Evolutionary conservation across 2,329 filamentous ascomycete species (phyloP).

Genomic region (Chaetomiaceae sp.): DNA sequence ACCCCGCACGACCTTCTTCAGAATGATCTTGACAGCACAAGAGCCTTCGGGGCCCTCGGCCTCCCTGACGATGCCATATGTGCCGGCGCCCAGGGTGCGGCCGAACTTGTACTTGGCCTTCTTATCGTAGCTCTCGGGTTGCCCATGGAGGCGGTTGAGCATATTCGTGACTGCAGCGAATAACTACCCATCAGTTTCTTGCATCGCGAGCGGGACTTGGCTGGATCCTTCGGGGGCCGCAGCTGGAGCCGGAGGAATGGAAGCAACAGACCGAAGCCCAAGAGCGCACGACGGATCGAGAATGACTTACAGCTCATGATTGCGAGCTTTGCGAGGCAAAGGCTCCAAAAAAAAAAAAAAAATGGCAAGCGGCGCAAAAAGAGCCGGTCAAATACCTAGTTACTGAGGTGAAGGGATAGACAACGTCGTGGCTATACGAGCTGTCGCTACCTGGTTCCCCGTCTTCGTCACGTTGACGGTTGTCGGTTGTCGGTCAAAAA

Average conservation of each 20-base stretch:
- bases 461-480: too few species aligned
- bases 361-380: neutral
- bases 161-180: slow-evolving; percentile 62
- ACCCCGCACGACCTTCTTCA: slow-evolving; percentile 98
- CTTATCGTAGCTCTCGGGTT: slow-evolving; percentile 97
- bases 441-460: too few species aligned
- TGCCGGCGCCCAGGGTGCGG: slow-evolving; percentile 88
- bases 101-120: slow-evolving; percentile 95
- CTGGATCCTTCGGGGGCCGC: neutral
- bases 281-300: slow-evolving; percentile 20
- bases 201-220: neutral
- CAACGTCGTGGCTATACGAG: too few species aligned
- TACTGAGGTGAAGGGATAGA: too few species aligned
- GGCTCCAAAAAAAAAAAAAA: slow-evolving; percentile 1
- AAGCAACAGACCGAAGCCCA: slow-evolving; percentile 21
- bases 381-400: too few species aligned
- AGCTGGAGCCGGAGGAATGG: neutral
- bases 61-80: slow-evolving; percentile 96
- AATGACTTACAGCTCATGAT: slow-evolving; percentile 29
- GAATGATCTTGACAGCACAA: slow-evolving; percentile 96
- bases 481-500: too few species aligned
- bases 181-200: slow-evolving; percentile 7
- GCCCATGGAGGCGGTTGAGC: slow-evolving; percentile 92
- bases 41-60: slow-evolving; percentile 78
- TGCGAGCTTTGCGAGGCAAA: slow-evolving; percentile 20